Evolutionary conservation across 257 asterid species (phyloP), one percentile per base, ranked within the genome.

Genomic region (Nemophila menziesii): DNA sequence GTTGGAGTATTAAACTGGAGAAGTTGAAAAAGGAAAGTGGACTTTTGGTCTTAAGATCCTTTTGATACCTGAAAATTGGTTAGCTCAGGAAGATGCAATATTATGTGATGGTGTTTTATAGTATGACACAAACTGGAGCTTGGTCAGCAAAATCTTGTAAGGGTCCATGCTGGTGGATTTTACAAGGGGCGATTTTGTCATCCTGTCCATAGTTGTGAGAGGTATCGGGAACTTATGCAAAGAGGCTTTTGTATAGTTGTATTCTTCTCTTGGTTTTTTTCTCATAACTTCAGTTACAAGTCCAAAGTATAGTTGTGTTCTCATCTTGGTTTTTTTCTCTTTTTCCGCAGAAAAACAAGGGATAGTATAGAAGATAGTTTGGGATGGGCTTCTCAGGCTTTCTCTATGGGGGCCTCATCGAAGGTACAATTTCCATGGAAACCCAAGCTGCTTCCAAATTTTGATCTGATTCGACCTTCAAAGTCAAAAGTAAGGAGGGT

Each of bases 121-220:
- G 69, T 85, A 85, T 64, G 99, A 96, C 38, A 74, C 89, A 52
- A 78, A 85, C 50, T 90, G 99, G 99, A 61, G 65, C 54, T 67
- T 90, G 68, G 82, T 71, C 33, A 79, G 96, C 79, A 94, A 85
- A 23, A 67, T 74, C 56, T 56, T 90, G 68, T 62, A 77, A 34
- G 89, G 89, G 22, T 56, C 69, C 69, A 60, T 80, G 67, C 81
- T 46, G 96, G 99, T 22, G 99, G 99, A 41, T 62, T 55, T 51
- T 90, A 74, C 57, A 65, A 81, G 19, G 99, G 99, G 43, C 72
- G 81, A 73, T 81, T 66, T 58, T 92, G 95, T 41, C 83, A 81
- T 67, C 93, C 87, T 47, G 69, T 73, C 39, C 93, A 85, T 63
- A 85, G 99, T 66, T 78, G 89, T 33, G 99, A 90, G 74, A 82